These are phyloP conservation scores for Ogataea nakhonphanomensis DNA, from an alignment of 805 yeast species.

Conservation along the genomic window DNA sequence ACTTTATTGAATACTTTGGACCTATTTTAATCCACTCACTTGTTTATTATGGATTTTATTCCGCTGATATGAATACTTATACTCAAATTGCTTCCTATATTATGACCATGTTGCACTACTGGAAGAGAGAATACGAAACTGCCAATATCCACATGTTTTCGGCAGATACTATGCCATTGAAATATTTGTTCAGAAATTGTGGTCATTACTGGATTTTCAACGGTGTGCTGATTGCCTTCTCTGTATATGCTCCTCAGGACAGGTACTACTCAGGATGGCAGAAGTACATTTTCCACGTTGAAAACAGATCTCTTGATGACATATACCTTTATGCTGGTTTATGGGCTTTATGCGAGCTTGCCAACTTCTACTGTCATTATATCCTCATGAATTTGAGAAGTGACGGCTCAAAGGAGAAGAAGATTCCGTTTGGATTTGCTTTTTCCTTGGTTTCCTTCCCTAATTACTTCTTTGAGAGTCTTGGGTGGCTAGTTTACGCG, in stretches of 20 bases:
- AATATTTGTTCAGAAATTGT: slow-evolving; percentile 83
- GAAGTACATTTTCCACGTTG: slow-evolving; percentile 42
- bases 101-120: slow-evolving; percentile 68
- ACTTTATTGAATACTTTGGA: slow-evolving; percentile 81
- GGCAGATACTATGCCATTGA: slow-evolving; percentile 86
- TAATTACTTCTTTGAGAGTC: slow-evolving; percentile 84
- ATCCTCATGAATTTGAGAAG: slow-evolving; percentile 59
- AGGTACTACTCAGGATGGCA: slow-evolving; percentile 20
- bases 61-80: slow-evolving; percentile 39
- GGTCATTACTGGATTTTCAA: slow-evolving; percentile 91
- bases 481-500: slow-evolving; percentile 71
- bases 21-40: slow-evolving; percentile 80
- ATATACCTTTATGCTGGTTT: slow-evolving; percentile 37
- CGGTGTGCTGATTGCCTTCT: slow-evolving; percentile 47
- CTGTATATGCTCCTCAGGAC: slow-evolving; percentile 32
- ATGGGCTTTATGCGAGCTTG: slow-evolving; percentile 61
- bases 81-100: slow-evolving; percentile 54
- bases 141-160: slow-evolving; percentile 82
- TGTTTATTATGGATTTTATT: slow-evolving; percentile 46
- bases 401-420: slow-evolving; percentile 54
- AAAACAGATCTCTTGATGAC: slow-evolving; percentile 34
- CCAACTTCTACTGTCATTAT: slow-evolving; percentile 71
- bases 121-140: slow-evolving; percentile 88
- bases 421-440: slow-evolving; percentile 80
- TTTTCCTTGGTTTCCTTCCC: slow-evolving; percentile 85